Evolutionary conservation across 371 early-diverging fungal genomes (phyloP), one percentile per base, ranked within the genome.

Genomic region (Mortierella sp.): DNA sequence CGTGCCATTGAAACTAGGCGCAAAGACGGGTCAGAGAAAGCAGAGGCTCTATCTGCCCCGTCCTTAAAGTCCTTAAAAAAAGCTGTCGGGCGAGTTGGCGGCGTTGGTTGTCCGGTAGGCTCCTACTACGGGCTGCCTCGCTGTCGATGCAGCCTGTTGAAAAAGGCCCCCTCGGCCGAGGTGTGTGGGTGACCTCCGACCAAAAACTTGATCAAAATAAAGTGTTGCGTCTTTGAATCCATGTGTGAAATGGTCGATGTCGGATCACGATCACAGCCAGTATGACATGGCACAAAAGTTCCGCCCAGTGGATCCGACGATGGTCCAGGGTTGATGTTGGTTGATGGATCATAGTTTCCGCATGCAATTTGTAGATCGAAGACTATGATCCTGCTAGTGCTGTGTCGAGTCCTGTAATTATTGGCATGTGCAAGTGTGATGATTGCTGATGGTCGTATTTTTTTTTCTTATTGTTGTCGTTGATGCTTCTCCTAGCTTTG

Each of bases 311-410:
- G 8, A 24, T 21, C 68, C 11, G 45, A 74, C 28, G 28, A 74
- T 24, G 38, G 2, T 52, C 14, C 50, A 50, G 14, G 0, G 34
- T 34, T 52, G 75, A 45, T 63, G 75, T 31, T 38, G 47, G 42
- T 19, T 60, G 45, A 50, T 70, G 75, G 72, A 84, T 80, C 84
- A 84, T 70, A 80, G 80, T 50, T 77, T 80, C 80, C 14, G 57
- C 77, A 84, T 84, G 80, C 21, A 72, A 80, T 74, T 80, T 54
- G 45, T 65, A 50, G 55, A 63, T 60, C 60, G 60, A 31, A 13
- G 13, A 31, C 63, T 68, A 78, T 77, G 76, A 55, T 76, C 34
- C 54, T 68, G 38, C 9, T 21, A 34, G 34, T 24, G 9, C 44
- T 8, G 63, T 31, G 16, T 34, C 19, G 63, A 42, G 34, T 73